Percentiles rank a stretch among this genome's conserved stretches.
Evolutionary conservation across 129 eudicot species (phyloP).

Genomic region (Centaurea solstitialis): DNA sequence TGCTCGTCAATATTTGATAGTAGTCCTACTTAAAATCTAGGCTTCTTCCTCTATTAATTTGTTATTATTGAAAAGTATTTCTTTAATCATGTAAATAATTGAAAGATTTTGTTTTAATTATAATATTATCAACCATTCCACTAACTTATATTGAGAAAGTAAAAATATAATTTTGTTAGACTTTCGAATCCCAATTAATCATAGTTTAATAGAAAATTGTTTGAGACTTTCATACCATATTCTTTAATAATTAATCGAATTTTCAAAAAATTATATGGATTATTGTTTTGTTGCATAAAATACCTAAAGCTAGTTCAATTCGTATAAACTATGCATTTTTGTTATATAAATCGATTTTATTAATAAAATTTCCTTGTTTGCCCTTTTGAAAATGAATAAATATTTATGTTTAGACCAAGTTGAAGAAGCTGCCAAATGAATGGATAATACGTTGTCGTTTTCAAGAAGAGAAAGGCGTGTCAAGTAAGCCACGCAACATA

Average conservation of each 20-base stretch:
- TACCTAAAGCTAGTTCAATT: neutral
- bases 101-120: neutral
- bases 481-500: constrained; percentile 57
- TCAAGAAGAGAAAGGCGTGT: constrained; percentile 38
- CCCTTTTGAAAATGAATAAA: neutral
- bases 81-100: neutral
- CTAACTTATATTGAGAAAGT: neutral
- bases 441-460: constrained; percentile 24
- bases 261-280: neutral
- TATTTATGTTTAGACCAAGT: neutral
- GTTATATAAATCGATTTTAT: neutral
- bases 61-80: neutral
- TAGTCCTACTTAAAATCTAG: neutral
- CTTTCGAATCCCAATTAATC: neutral
- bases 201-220: neutral
- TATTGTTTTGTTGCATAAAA: neutral
- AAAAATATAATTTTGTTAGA: too few species aligned
- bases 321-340: neutral
- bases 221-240: too few species aligned
- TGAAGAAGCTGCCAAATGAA: constrained; percentile 5
- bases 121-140: neutral
- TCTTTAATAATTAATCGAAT: too few species aligned
- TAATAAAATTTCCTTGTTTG: neutral
- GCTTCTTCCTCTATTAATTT: neutral
- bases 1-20: too few species aligned